Evolutionary conservation across 306 rosid species (phyloP).

Genomic region (Cercis canadensis): DNA sequence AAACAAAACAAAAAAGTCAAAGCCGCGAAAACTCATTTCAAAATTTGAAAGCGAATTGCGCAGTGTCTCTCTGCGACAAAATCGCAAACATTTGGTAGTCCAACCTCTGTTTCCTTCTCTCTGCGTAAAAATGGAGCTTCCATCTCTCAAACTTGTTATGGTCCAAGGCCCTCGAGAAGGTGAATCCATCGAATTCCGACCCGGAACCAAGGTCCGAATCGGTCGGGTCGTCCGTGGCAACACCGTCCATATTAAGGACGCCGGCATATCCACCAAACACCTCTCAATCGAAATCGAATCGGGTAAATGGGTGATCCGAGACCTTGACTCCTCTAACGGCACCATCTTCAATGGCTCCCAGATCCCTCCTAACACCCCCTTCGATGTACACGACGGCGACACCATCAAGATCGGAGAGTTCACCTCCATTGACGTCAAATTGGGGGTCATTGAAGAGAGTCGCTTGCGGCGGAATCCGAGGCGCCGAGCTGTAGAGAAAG

Average conservation of each 20-base stretch:
- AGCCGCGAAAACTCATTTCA: too few relatives aligned
- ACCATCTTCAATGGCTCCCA: conserved; percentile 58
- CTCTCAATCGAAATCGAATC: conserved; percentile 51
- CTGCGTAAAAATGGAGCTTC: conserved; percentile 43
- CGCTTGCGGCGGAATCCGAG: conserved; percentile 53
- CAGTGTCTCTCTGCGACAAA: too few relatives aligned
- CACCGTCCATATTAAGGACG: conserved; percentile 69
- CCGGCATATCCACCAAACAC: conserved; percentile 79
- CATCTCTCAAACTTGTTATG: conserved; percentile 51
- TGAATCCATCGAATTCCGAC: conserved; percentile 55
- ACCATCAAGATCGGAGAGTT: conserved; percentile 67
- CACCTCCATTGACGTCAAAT: conserved; percentile 57
- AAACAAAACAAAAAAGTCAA: too few relatives aligned
- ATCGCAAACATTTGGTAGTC: too few relatives aligned
- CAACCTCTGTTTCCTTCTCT: neutral
- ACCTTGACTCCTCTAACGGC: conserved; percentile 85
- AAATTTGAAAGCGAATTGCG: too few relatives aligned
- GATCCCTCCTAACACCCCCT: conserved; percentile 46
- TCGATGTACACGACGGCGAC: conserved; percentile 53
- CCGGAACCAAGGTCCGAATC: conserved; percentile 54
- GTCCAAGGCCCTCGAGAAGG: conserved; percentile 74
- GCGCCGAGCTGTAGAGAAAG: conserved; percentile 42
- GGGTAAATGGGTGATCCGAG: conserved; percentile 62
- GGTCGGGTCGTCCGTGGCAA: conserved; percentile 79
- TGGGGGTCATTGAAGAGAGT: conserved; percentile 34